Base-by-base conservation (phyloP, 2,329 filamentous ascomycete species). In the Colletotrichum eleusines region DNA sequence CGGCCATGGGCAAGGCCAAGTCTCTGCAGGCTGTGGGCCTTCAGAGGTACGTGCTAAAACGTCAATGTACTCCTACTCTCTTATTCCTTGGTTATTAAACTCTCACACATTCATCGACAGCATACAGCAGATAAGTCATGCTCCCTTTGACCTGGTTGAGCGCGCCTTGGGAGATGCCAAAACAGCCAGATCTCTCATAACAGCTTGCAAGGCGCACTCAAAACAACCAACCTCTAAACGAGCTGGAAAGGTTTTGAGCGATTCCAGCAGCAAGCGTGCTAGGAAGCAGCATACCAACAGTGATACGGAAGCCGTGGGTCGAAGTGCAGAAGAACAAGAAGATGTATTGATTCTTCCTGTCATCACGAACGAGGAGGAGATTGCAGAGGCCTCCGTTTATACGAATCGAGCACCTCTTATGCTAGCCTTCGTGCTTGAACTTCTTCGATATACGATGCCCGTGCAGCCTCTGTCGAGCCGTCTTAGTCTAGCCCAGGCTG, bases 351-450 rank as follows among this genome's bases (percentile, higher is more conserved):
- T 81, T 9, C 81, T 94, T 1, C 90, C 91, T 0, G 79, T 89
- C 2, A 82, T 82, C 9, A 81, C 82, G 35, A 85, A 90, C 57
- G 90, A 92, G 74, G 85, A 88, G 1, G 81, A 85, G 9, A 88
- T 97, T 5, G 82, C 84, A 18, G 79, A 81, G 2, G 88, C 88
- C 1, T 82, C 84, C 0, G 75, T 97, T 1, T 83, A 90, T 72
- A 96, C 93, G 0, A 97, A 97, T 76, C 86, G 94, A 48, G 94
- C 94, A 2, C 94, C 94, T 1, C 82, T 97, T 1, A 90, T 97
- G 1, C 85, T 97, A 6, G 94, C 94, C 0, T 97, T 97, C 79
- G 90, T 92, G 0, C 88, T 94, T 18, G 88, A 90, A 71, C 78
- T 95, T 59, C 78, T 97, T 57, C 91, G 92, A 55, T 90, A 92